Evolutionary conservation across 805 yeast genomes (phyloP), one percentile per base, ranked within the genome.

Genomic region (Candida ascalaphidarum): DNA sequence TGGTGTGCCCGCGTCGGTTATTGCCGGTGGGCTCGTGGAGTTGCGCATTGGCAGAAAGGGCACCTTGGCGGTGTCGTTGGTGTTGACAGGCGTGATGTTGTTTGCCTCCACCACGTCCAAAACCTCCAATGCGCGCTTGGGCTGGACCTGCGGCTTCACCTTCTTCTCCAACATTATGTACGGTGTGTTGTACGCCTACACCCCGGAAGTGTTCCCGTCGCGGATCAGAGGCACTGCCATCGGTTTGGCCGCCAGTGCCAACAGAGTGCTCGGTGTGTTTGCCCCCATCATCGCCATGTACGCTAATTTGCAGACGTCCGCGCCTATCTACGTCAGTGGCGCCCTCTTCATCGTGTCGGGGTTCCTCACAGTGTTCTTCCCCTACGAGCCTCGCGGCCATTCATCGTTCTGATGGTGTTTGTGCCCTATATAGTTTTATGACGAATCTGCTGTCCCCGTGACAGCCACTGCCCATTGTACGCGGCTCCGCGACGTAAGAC

Each of bases 21-120:
- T 39, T 8, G 31, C 43, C 4, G 43, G 43, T 2, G 6, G 32
- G 4, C 23, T 35, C 14, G 43, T 37, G 13, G 43, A 39, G 27
- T 26, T 34, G 5, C 27, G 37, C 7, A 34, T 37, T 7, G 39
- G 43, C 11, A 18, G 43, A 3, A 39, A 39, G 13, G 41, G 41
- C 7, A 31, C 39, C 11, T 40, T 53, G 3, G 58, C 54, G 22
- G 49, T 60, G 20, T 75, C 81, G 14, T 64, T 75, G 5, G 15
- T 75, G 3, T 44, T 71, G 19, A 60, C 77, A 0, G 77, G 77
- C 55, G 70, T 73, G 2, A 61, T 77, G 25, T 46, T 77, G 32
- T 75, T 75, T 41, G 76, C 75, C 25, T 75, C 77, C 37, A 77
- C 83, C 10, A 70, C 77, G 3, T 77, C 76, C 9, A 65, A 68